Base-by-base conservation (phyloP, 2,329 filamentous ascomycete species). In the Trichoderma sp. region DNA sequence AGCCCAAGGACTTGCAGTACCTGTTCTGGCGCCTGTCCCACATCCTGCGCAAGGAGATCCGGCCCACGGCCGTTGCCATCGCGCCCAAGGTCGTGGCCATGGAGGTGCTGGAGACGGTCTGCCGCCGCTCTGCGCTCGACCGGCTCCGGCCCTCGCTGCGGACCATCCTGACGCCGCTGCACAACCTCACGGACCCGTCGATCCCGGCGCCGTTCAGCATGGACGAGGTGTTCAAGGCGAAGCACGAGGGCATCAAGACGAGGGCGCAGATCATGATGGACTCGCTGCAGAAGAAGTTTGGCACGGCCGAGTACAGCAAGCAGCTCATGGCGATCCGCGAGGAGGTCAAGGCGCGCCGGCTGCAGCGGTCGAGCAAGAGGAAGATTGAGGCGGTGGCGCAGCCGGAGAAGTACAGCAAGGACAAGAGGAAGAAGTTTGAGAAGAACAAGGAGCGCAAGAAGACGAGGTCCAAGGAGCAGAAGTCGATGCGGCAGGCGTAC, bases 311-410 rank as follows among this genome's bases (percentile, higher is more conserved):
- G 67, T 99, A 93, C 78, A 88, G 93, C n/a, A 82, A 83, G 63
- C 83, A 89, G 52, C 82, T 98, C 73, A 77, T 91, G 45, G 84
- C 84, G 47, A 91, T 96, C 7, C 87, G 92, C 67, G 88, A 90
- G 60, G 85, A 83, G 17, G 88, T 95, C n/a, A 86, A 85, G 72
- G 83, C 84, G 69, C 87, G 89, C 72, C 83, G 95, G 69, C 87
- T 92, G 74, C 86, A 88, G 72, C 82, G 96, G 69, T 87, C 90
- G 62, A 86, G 84, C 68, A 99, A 99, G 85, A 86, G 95, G 72
- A 91, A 92, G 78, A 91, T 98, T 69, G 93, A 96, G 74, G 91
- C 91, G 12, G 88, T 99, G 26, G 85, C 85, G 57, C 86, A 90
- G 73, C 95, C 95, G 1, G 94, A 95, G 78, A 89, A 83, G 74